phyloP scores from a whole-genome alignment of 352 stramenopile species.

The Phytopythium mirpurense region DNA sequence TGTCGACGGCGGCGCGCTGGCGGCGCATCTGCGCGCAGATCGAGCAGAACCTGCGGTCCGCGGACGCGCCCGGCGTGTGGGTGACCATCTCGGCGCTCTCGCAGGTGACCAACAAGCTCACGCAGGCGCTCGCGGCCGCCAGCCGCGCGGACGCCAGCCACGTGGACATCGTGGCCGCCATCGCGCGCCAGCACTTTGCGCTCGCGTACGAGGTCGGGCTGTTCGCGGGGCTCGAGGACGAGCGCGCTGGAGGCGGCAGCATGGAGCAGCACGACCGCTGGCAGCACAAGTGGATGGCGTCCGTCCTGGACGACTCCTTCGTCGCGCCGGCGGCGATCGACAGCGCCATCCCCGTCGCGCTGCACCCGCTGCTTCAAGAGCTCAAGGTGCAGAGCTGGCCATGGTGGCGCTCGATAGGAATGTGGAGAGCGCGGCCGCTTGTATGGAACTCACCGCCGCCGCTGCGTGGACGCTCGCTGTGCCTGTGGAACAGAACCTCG shows the following conservation, averaged over 20 bases:
- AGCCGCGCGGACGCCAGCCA: constrained; percentile 33
- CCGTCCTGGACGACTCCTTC: constrained; percentile 41
- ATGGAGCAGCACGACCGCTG: constrained; percentile 46
- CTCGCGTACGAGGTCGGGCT: constrained; percentile 67
- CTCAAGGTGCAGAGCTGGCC: constrained; percentile 39
- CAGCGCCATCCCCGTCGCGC: constrained; percentile 25
- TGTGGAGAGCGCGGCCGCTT: too few species aligned
- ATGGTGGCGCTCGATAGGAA: too few species aligned
- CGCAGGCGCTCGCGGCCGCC: constrained; percentile 42
- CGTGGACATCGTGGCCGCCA: constrained; percentile 33
- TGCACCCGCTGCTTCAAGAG: constrained; percentile 72
- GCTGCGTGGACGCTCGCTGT: too few species aligned
- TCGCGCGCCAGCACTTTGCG: constrained; percentile 65
- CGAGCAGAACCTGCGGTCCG: constrained; percentile 38
- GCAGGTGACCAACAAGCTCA: constrained; percentile 87
- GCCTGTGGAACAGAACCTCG: constrained; percentile 33
- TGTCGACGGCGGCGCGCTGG: constrained; percentile 76
- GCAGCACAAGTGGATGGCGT: constrained; percentile 59
- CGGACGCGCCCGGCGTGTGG: constrained; percentile 54
- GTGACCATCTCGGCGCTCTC: constrained; percentile 86
- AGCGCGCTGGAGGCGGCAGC: constrained; percentile 5
- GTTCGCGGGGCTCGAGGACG: constrained; percentile 38
- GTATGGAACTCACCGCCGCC: too few species aligned
- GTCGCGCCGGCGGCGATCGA: constrained; percentile 44
- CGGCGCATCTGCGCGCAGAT: constrained; percentile 75